phyloP scores from a whole-genome alignment of 225 moss, liverwort and hornwort species.

The Polytrichum formosum region DNA sequence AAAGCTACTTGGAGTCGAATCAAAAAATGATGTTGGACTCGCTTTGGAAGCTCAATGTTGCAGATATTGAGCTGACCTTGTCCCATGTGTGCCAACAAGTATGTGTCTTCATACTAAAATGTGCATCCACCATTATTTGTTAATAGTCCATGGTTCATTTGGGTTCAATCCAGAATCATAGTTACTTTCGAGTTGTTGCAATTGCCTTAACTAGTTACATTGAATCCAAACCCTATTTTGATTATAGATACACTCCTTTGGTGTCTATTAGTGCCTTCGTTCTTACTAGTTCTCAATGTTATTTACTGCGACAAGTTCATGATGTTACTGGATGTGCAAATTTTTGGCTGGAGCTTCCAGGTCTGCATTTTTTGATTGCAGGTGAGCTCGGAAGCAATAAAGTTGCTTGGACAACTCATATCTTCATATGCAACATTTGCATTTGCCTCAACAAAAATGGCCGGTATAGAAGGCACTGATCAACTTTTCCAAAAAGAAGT shows the following conservation, averaged over 20 bases:
- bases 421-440: constrained; percentile 61
- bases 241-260: too few relatives aligned
- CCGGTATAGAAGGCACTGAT: constrained; percentile 22
- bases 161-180: too few relatives aligned
- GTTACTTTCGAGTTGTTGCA: too few relatives aligned
- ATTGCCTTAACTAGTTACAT: too few relatives aligned
- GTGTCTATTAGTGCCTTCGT: too few relatives aligned
- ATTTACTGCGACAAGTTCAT: too few relatives aligned
- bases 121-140: neutral
- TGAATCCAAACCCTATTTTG: too few relatives aligned
- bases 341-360: too few relatives aligned
- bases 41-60: constrained; percentile 67
- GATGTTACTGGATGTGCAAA: neutral
- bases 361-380: constrained; percentile 24
- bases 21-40: constrained; percentile 48
- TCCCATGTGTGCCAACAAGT: constrained; percentile 65
- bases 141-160: neutral
- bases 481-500: constrained; percentile 58
- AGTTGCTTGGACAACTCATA: constrained; percentile 73
- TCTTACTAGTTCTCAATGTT: too few relatives aligned
- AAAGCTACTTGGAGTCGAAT: constrained; percentile 39
- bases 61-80: constrained; percentile 58
- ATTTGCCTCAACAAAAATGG: constrained; percentile 39
- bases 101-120: neutral
- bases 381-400: constrained; percentile 74